Evolutionary conservation across 78 protist genomes (phyloP), one percentile per base, ranked within the genome.

Genomic region (Dictyostelium brefeldianum): DNA sequence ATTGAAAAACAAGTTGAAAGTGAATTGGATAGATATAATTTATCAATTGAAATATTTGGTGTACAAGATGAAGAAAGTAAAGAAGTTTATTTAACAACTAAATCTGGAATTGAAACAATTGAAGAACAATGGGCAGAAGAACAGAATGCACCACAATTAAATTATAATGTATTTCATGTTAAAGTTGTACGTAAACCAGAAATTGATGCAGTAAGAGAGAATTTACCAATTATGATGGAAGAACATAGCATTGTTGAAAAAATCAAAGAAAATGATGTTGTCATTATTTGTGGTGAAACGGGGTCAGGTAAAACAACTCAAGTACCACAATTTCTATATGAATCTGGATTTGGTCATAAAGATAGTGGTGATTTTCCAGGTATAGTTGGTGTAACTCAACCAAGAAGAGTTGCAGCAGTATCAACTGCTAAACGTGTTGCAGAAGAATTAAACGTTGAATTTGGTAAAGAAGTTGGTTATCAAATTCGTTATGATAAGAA

Each of bases 361-460:
- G 95, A 78, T 9, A 18, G 91, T 85, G 80, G 89, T 27, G 92
- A 36, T 47, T 47, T 27, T 20, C 91, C 93, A 3, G 99, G 99
- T 0, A n/a, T 90, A 75, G 96, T 99, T 47, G 99, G 98, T n/a
- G 93, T 98, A 22, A 99, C 99, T 6, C 98, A 99, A 92, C 99
- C 99, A 2, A 92, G 99, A 9, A 94, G 99, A 1, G 99, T 99
- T 5, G 99, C 99, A 4, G 99, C 99, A 11, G 67, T 98, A 11
- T 74, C 95, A 22, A 94, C 98, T 62, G 97, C 99, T 9, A 47
- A 36, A 79, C 95, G 99, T 15, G 99, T 99, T 0, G 99, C 99
- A 0, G 54, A 94, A 9, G 99, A 99, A 80, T 43, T 99, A 8
- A 87, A 94, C 62, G 43, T 84, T 5, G 41, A 64, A 1, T 29